phyloP scores from a whole-genome alignment of 495 filamentous ascomycete species.

The Hypoxylon lienhwacheense region DNA sequence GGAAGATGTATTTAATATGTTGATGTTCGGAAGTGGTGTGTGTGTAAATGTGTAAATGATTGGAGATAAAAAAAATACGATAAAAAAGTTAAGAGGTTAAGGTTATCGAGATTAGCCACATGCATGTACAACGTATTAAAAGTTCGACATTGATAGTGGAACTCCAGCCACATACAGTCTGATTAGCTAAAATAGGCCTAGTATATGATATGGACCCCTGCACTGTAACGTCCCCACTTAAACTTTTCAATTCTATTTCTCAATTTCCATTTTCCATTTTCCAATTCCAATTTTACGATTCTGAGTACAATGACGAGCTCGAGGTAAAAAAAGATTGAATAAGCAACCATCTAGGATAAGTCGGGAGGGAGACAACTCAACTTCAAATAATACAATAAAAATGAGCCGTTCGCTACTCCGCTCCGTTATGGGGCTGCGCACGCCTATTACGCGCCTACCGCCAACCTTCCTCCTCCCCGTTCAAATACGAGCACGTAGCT shows the following conservation, averaged over 20 bases:
- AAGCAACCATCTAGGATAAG: constrained; percentile 10
- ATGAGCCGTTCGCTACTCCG: constrained; percentile 53
- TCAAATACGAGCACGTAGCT: constrained; percentile 24
- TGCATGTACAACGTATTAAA: too few species aligned
- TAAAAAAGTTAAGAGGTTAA: constrained; percentile 29
- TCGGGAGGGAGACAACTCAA: neutral
- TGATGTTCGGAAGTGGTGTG: too few species aligned
- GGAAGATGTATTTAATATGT: neutral
- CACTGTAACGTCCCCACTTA: constrained; percentile 32
- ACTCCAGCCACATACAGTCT: constrained; percentile 31
- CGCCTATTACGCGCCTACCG: constrained; percentile 40
- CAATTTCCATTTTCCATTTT: constrained; percentile 15
- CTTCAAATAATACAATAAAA: neutral
- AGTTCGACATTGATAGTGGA: constrained; percentile 6
- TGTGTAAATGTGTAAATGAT: too few species aligned
- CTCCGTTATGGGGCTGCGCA: constrained; percentile 52
- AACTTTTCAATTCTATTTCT: constrained; percentile 30
- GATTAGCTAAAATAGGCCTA: constrained; percentile 1
- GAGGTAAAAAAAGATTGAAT: too few species aligned
- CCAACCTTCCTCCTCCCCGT: constrained; percentile 40
- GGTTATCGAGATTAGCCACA: constrained; percentile 24
- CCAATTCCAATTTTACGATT: constrained; percentile 6
- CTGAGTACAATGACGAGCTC: too few species aligned
- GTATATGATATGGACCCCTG: too few species aligned
- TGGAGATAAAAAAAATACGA: constrained; percentile 1